Percentiles rank a stretch among this genome's conserved stretches.
Conservation (phyloP, 2,329 filamentous ascomycete genomes). For the Fonsecaea monophora region DNA sequence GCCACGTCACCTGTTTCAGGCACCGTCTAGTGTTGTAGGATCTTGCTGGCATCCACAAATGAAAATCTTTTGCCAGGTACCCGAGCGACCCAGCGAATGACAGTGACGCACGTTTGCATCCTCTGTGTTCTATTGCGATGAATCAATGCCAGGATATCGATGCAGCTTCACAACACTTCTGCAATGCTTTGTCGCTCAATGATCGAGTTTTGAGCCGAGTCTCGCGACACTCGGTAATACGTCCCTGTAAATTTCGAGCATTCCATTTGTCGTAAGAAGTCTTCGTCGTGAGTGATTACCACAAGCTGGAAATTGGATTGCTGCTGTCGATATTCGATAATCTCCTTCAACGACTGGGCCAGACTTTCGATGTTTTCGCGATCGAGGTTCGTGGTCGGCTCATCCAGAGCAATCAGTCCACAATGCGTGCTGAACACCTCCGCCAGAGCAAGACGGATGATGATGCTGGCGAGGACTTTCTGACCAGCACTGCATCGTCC, state of each 20-base stretch:
- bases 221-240: constrained; percentile 85
- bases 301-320: constrained; percentile 98
- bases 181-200: constrained; percentile 71
- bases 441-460: constrained; percentile 92
- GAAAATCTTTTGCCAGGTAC: constrained; percentile 24
- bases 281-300: constrained; percentile 98
- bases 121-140: background rate
- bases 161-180: constrained; percentile 49
- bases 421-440: constrained; percentile 97
- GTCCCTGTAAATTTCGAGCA: constrained; percentile 91
- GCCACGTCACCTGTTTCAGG: constrained; percentile 20
- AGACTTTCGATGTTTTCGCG: constrained; percentile 91
- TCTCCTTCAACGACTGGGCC: constrained; percentile 81
- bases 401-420: constrained; percentile 93
- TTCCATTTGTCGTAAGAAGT: constrained; percentile 91
- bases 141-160: background rate
- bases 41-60: background rate
- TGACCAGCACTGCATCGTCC: constrained; percentile 96
- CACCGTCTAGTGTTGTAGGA: background rate
- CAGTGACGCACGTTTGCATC: constrained; percentile 16
- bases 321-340: constrained; percentile 80
- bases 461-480: constrained; percentile 94
- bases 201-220: constrained; percentile 83
- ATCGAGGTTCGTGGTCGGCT: constrained; percentile 96
- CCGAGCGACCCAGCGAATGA: constrained; percentile 21